Evolutionary conservation across 495 filamentous ascomycete species (phyloP), one percentile per base, ranked within the genome.

Genomic region (Gamarada debralockiae): DNA sequence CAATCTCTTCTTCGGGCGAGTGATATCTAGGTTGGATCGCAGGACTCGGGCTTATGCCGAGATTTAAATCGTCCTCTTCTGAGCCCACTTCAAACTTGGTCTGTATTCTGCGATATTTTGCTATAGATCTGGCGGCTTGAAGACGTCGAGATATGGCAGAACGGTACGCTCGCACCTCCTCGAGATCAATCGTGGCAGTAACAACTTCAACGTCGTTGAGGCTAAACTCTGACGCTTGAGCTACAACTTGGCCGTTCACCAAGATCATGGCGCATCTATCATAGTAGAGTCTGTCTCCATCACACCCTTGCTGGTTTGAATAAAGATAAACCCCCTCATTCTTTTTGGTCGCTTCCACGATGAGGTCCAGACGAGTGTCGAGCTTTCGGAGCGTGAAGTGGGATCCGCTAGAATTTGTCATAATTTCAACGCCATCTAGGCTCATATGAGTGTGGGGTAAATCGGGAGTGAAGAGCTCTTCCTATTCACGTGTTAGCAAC

Each of bases 191-290:
- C 2, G 86, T 90, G 8, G 90, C 90, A 3, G 84, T 88, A 39
- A 89, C 68, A 12, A 95, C 88, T 60, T 95, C 90, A 15, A 93
- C 86, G 52, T 93, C 90, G 27, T 81, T 78, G n/a, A 95, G 67
- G 2, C 75, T 81, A 67, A 91, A 95, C 61, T 90, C 87, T 2
- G 18, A 40, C 2, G 8, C 42, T 40, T 55, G 52, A 2, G 80
- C 89, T 5, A 92, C 75, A 42, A 88, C 72, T 2, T 81, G 69
- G 23, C 86, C 89, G 50, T 91, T 91, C 44, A 86, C 70, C 2
- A 90, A 72, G 54, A 93, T 88, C 80, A 91, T 84, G 15, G 83
- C 80, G 53, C 78, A 90, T 21, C 88, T 88, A 52, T 90, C 86
- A 48, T 73, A 70, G 47, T 73, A 70, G 3, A 63, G 14, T 68